Conservation (phyloP, 768 basidiomycete species). For the Agaricus bisporus region DNA sequence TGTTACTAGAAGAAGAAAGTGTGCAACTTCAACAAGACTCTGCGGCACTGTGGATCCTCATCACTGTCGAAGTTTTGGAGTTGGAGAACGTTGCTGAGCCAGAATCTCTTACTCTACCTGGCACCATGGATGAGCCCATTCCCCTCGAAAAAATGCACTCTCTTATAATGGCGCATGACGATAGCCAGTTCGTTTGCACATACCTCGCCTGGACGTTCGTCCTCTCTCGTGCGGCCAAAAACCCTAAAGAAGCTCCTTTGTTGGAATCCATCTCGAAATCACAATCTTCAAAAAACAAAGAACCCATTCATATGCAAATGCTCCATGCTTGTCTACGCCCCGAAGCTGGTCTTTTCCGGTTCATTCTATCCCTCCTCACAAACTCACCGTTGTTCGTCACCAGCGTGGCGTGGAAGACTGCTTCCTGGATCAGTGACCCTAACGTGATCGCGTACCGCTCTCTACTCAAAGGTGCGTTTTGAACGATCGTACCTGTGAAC, state of each 20-base stretch:
- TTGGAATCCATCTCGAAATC: constrained; percentile 43
- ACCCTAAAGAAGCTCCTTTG: constrained; percentile 43
- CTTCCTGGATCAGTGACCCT: constrained; percentile 63
- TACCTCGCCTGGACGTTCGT: constrained; percentile 85
- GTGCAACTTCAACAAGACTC: constrained; percentile 58
- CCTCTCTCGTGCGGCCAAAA: constrained; percentile 51
- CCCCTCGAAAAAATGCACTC: constrained; percentile 64
- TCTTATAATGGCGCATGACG: constrained; percentile 50
- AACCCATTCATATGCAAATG: constrained; percentile 54
- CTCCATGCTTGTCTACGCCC: constrained; percentile 48
- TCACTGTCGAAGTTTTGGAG: constrained; percentile 75
- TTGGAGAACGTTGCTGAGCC: constrained; percentile 63
- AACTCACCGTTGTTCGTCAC: constrained; percentile 75
- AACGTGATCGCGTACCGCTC: constrained; percentile 78
- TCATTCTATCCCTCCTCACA: constrained; percentile 55
- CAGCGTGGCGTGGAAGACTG: constrained; percentile 60
- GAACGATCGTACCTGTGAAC: neutral
- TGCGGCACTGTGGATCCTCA: constrained; percentile 70
- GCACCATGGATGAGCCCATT: constrained; percentile 48
- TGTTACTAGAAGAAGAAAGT: constrained; percentile 74
- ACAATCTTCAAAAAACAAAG: constrained; percentile 50
- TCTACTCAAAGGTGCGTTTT: constrained; percentile 68
- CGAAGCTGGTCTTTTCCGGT: constrained; percentile 53
- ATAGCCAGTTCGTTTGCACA: constrained; percentile 62
- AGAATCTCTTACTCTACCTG: constrained; percentile 26